These are phyloP conservation scores for Hydrangea macrophylla DNA, from an alignment of 148 eudicot species.

Conservation along the genomic window DNA sequence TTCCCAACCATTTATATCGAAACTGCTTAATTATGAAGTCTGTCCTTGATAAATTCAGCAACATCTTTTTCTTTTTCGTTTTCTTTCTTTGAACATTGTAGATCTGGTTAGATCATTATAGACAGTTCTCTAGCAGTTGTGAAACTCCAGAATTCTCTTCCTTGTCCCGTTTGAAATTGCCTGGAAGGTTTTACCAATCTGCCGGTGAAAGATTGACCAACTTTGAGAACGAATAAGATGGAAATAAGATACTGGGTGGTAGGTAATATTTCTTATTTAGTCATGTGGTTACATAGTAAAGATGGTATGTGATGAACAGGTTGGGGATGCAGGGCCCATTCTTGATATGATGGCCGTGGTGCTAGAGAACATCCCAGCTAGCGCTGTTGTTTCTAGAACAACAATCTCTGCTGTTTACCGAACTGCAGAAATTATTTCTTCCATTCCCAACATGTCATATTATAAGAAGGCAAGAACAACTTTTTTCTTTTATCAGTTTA, in stretches of 20 bases:
- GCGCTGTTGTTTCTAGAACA: slow-evolving; percentile 49
- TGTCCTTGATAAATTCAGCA: not conserved
- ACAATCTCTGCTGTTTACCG: slow-evolving; percentile 60
- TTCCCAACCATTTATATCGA: not conserved
- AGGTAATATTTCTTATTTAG: not conserved
- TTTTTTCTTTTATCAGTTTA: no score
- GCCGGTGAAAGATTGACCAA: not conserved
- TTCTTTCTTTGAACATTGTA: no score
- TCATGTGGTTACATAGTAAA: not conserved
- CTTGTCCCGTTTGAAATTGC: not conserved
- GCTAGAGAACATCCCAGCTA: slow-evolving; percentile 65
- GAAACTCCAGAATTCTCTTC: not conserved
- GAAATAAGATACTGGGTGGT: not conserved
- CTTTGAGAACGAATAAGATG: not conserved
- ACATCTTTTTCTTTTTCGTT: not conserved
- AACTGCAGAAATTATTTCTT: slow-evolving; percentile 57
- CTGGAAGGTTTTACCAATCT: not conserved
- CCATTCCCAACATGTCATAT: slow-evolving; percentile 61
- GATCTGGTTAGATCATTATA: not conserved
- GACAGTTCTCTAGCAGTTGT: not conserved
- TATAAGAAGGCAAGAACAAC: slow-evolving; percentile 52
- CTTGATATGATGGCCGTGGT: slow-evolving; percentile 85
- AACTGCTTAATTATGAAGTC: not conserved
- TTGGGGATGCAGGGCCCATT: slow-evolving; percentile 81
- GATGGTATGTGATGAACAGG: slow-evolving; percentile 34